Base-by-base conservation (phyloP, 2,329 filamentous ascomycete genomes). In the Colletotrichum musicola region DNA sequence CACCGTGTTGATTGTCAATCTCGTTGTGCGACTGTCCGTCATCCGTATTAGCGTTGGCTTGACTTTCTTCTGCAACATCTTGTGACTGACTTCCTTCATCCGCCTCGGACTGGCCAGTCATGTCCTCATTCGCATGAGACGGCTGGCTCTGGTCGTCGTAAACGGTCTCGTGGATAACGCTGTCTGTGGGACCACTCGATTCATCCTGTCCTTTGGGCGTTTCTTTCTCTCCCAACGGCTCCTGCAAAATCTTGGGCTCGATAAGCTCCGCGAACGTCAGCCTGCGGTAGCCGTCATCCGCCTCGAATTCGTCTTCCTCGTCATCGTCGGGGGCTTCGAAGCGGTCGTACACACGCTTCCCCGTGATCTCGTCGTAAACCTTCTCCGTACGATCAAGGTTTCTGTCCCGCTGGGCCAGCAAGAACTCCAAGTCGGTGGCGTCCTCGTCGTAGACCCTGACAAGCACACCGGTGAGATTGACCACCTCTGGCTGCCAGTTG, bases 241-340 rank as follows among this genome's bases (percentile, higher is more conserved):
- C 78, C 63, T 84, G 86, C 16, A 94, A 77, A 69, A 95, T 81
- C 72, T 90, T 91, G 1, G 91, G 87, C 46, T 94, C 90, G 44
- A 89, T 85, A 75, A 96, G 83, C 22, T 93, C 90, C 2, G 77
- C 76, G 78, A 92, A 91, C 0, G 78, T 73, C 35, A 94, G 67
- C 6, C 83, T 83, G n/a, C 90, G 85, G 56, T 86, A 82, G 1
- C 92, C 92, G 69, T 90, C 85, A 64, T 91, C 86, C 80, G 1
- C 80, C 81, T 87, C 87, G 2, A 84, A 84, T 0, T 84, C 83
- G 1, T 87, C 86, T 0, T 90, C 89, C 12, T 89, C 88, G 6
- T 89, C 86, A 7, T 88, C 81, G 12, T 88, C 87, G 0, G 91
- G 91, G 73, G 90, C 89, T 74, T 97, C 93, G 72, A 97, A 96